Percentiles rank a stretch among this genome's conserved stretches.
Conservation (phyloP, 23 red algal species). For the Gracilaria gracilis region DNA sequence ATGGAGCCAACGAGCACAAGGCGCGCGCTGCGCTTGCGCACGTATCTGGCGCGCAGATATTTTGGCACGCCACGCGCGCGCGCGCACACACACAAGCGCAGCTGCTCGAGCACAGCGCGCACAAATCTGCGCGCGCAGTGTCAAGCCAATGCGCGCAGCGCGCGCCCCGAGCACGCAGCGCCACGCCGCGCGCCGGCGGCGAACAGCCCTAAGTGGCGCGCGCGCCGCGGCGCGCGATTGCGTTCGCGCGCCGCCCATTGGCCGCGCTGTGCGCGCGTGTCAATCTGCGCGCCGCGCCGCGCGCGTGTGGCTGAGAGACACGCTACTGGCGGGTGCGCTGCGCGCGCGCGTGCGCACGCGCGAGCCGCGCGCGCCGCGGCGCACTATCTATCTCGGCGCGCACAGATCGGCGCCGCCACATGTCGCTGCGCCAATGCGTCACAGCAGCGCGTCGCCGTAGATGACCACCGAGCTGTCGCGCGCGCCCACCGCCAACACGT, state of each 20-base stretch:
- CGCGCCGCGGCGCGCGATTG: slow-evolving; percentile 12
- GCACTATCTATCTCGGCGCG: no score
- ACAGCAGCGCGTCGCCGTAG: slow-evolving; percentile 33
- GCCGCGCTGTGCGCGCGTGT: not conserved
- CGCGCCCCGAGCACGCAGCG: no score
- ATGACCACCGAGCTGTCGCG: slow-evolving; percentile 75
- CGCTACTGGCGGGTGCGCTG: not conserved
- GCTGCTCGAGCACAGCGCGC: no score
- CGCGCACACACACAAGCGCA: no score
- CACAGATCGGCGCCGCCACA: no score
- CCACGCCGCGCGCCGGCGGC: no score
- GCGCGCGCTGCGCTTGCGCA: no score
- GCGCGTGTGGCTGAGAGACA: not conserved
- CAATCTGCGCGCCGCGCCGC: not conserved
- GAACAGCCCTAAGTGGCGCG: not conserved
- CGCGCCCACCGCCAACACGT: slow-evolving; percentile 74
- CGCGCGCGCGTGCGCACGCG: not conserved
- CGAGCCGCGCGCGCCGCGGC: not conserved
- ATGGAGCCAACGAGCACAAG: no score
- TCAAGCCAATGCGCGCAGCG: not conserved
- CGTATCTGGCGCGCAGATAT: no score
- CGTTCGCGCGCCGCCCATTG: not conserved
- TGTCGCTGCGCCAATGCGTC: no score
- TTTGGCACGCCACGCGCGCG: not conserved
- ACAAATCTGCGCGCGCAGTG: not conserved